Conservation (phyloP, 2,329 filamentous ascomycete genomes). For the Aspergillus candidus region DNA sequence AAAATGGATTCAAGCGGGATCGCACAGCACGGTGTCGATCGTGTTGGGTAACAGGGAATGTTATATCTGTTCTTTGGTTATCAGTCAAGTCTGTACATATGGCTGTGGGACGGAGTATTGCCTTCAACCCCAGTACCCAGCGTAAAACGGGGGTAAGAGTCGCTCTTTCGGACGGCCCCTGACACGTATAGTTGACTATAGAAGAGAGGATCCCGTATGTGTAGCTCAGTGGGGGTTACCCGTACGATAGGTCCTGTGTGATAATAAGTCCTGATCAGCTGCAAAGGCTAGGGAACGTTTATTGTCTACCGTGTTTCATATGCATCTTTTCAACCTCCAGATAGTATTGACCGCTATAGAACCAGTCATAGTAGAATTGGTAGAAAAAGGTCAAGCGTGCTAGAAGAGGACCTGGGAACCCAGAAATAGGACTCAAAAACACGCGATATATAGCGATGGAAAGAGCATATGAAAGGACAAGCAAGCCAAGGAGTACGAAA, state of each 20-base stretch:
- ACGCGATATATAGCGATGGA: not conserved
- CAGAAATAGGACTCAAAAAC: not conserved
- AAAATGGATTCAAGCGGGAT: not conserved
- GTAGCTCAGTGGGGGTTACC: not conserved
- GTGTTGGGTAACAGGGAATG: not conserved
- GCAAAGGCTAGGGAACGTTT: not conserved
- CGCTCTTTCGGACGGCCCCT: not conserved
- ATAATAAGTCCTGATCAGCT: not conserved
- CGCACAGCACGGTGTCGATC: not conserved
- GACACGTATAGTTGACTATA: not conserved
- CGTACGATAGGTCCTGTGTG: not conserved
- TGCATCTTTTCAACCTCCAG: not conserved
- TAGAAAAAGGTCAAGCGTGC: not conserved
- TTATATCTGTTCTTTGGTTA: not conserved
- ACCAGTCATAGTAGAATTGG: constrained; percentile 2
- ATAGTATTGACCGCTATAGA: constrained; percentile 1
- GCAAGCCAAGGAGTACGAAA: no score
- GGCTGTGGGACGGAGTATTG: not conserved
- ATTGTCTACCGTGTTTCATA: not conserved
- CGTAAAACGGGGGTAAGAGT: not conserved
- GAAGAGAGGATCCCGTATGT: not conserved
- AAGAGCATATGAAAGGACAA: no score
- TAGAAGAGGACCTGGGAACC: not conserved
- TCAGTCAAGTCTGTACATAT: not conserved
- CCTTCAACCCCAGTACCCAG: constrained; percentile 2